Percentiles rank a stretch among this genome's conserved stretches.
phyloP scores from a whole-genome alignment of 1,139 yeast species.

The Debaryomycetaceae sp. region DNA sequence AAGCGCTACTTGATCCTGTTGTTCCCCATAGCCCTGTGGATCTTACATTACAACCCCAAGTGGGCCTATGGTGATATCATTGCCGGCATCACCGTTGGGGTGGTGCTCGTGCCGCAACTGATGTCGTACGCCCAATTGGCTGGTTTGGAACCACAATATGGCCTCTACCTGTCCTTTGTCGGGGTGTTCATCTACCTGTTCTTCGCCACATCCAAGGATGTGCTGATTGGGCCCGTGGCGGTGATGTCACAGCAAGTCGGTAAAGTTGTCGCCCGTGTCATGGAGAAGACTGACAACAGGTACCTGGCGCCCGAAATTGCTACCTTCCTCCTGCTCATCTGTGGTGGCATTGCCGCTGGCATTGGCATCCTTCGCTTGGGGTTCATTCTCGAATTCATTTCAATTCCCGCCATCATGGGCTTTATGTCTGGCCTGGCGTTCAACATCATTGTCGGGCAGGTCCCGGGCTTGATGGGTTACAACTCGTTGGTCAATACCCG shows the following conservation, averaged over 20 bases:
- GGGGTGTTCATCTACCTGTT: conserved; percentile 87
- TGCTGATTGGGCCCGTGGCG: conserved; percentile 95
- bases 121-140: conserved; percentile 95
- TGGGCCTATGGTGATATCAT: conserved; percentile 84
- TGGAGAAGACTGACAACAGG: conserved; percentile 32
- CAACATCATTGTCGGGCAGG: conserved; percentile 76
- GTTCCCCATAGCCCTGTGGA: conserved; percentile 80
- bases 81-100: conserved; percentile 92
- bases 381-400: conserved; percentile 81
- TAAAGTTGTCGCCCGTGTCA: conserved; percentile 67
- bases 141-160: conserved; percentile 74
- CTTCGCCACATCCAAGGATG: conserved; percentile 94
- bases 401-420: conserved; percentile 90
- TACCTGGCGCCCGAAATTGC: conserved; percentile 68
- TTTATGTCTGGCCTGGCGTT: conserved; percentile 95
- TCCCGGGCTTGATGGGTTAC: conserved; percentile 83
- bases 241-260: conserved; percentile 90
- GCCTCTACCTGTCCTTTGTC: conserved; percentile 86
- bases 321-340: conserved; percentile 69
- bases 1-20: conserved; percentile 52
- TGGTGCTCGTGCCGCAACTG: conserved; percentile 89
- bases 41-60: conserved; percentile 69
- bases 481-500: conserved; percentile 64
- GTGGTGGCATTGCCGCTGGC: conserved; percentile 83
- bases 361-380: conserved; percentile 82